Base-by-base conservation (phyloP, 2,329 filamentous ascomycete species). In the Chaetomiaceae sp. region DNA sequence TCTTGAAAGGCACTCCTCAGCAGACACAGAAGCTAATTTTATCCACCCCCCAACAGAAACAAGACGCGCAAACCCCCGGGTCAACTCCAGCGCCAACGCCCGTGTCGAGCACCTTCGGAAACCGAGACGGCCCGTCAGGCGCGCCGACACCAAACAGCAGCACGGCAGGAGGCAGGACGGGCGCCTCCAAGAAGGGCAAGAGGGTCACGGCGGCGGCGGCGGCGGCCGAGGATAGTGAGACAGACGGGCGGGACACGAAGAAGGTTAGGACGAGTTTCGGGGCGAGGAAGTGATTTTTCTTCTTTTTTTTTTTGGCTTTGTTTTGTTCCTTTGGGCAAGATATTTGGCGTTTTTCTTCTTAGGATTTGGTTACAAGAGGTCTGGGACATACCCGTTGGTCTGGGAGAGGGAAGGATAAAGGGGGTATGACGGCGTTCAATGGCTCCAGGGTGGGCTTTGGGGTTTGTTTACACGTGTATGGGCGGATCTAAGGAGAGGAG, bases 201-300 rank as follows among this genome's bases (percentile, higher is more conserved):
- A 79, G 77, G 62, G 72, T n/a, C n/a, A 40, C 34, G 9, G 9
- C 31, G 55, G 55, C 3, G 50, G 59, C 34, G 9, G 9, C 31
- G 55, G 55, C 3, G 50, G 59, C 37, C 79, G 21, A 61, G 30
- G 81, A 84, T 51, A 83, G 79, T 65, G 81, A 84, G 66, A 77
- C 74, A 19, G 80, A 84, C 50, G 69, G 71, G 14, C 66, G 67
- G 43, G 74, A 77, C 50, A 64, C 69, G 42, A 82, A 76, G 62
- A 75, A 82, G 65, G 76, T 79, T 48, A 70, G 79, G 55, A 81
- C 78, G 3, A 78, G 78, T 59, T 82, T 82, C 63, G 78, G 78
- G 14, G 74, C 76, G 0, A 70, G 71, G 25, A 71, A 78, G 49
- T 53, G 40, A 62, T 17, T 6, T 4, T 19, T 3, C 5, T 25